Evolutionary conservation across 164 flowering plant genomes (phyloP), one percentile per base, ranked within the genome.

Genomic region (Brasenia schreberi): DNA sequence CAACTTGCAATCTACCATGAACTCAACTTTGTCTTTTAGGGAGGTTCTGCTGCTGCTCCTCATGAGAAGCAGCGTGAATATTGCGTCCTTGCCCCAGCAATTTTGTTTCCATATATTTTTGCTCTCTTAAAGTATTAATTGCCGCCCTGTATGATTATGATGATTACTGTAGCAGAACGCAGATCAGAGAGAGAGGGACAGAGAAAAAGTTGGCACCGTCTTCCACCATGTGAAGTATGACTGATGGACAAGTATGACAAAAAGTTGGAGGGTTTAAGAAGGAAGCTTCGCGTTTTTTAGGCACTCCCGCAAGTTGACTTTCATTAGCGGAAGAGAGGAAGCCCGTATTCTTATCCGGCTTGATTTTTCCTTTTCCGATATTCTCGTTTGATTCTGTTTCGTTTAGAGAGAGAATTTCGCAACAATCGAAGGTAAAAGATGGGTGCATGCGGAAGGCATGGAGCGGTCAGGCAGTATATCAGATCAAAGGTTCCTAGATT

Each of bases 401-500:
- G 56, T 3, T 49, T 14, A 9, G 12, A 49, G 56, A 49, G 56
- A 5, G 56, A 49, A 49, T 49, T 49, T 49, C 16, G 56, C 10
- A 49, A 49, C 56, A 45, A 17, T 14, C 12, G 56, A 49, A 49
- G 56, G 56, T 9, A 49, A 45, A 67, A 61, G 66, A 87, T 84
- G 87, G 85, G 82, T 12, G 81, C 82, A 62, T 85, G 85, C 75
- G 90, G 90, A 68, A 85, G 87, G 63, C 80, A 74, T 75, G 86
- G 90, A 64, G 72, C 80, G 4, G 92, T 89, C 14, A 81, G 96
- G 63, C 96, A 82, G 71, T 89, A 89, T 69, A 62, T 87, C 10
- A 78, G 97, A 79, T 89, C 97, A 0, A 89, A 85, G 70, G 84
- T 83, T 5, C 96, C 96, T 65, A 77, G 97, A 7, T 43, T 92